Base-by-base conservation (phyloP, 2,329 filamentous ascomycete genomes). In the Blumeria hordei region DNA sequence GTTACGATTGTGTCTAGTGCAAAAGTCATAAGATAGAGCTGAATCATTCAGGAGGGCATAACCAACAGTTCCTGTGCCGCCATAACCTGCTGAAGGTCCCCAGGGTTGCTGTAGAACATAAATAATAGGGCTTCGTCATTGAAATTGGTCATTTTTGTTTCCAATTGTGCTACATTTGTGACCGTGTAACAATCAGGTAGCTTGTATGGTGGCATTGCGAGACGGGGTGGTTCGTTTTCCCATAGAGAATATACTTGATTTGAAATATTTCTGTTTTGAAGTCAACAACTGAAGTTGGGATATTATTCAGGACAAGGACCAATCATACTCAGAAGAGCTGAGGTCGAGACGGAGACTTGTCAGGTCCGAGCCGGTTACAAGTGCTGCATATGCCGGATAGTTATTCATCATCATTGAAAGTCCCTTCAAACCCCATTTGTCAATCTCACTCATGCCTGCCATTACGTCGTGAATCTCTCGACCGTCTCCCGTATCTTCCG, bases 81-180 rank as follows among this genome's bases (percentile, higher is more conserved):
- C 67, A 80, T 68, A 51, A 78, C 74, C 63, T 83, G 79, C 64
- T 80, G 77, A 37, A 74, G 63, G 61, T 82, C 78, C 47, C 73
- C 70, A 7, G 79, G 76, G 57, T 76, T 80, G 66, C 75, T 80
- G 65, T 83, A 82, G 62, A 83, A 83, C 59, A 83, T 82, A 73
- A 76, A 81, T 65, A 83, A 77, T 51, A 83, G 67, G 0, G 79
- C 81, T 66, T 83, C 79, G 59, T 83, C 79, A 60, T 81, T 81
- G 66, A 83, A 81, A 59, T 74, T 80, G 43, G 71, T 70, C 52
- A 82, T 78, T 65, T 82, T 82, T 60, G 72, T 77, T 58, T 81
- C 77, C 54, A 83, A 74, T 2, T 76, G 72, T 59, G 80, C 77
- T 32, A 81, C 77, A 58, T 83, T 83, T 58, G 73, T 78, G 36